Conservation (phyloP, 75 land plant species). For the Cryptomeria japonica region DNA sequence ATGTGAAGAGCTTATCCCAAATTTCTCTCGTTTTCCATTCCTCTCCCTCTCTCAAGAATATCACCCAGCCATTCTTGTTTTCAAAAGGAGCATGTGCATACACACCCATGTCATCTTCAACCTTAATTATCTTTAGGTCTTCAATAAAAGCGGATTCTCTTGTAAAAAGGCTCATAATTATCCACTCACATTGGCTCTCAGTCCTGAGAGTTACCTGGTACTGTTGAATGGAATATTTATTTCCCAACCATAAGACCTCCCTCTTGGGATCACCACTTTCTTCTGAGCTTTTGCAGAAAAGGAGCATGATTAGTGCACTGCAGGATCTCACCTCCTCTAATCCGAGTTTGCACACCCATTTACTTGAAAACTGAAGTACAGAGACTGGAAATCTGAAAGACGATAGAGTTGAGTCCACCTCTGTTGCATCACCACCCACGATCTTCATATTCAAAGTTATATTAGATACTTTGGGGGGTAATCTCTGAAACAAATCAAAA, state of each 20-base stretch:
- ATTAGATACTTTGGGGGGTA: neutral
- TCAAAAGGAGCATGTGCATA: neutral
- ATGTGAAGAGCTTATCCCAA: neutral
- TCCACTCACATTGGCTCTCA: neutral
- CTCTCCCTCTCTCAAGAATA: neutral
- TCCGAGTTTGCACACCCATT: neutral
- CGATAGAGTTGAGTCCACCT: neutral
- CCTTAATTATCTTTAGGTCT: neutral
- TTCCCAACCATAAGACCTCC: too few relatives aligned
- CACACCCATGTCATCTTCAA: neutral
- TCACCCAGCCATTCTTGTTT: neutral
- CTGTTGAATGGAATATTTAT: too few relatives aligned
- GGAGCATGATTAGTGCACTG: too few relatives aligned
- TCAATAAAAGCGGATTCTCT: neutral
- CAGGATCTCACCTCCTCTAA: too few relatives aligned
- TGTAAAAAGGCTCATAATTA: neutral
- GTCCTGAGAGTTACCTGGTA: neutral
- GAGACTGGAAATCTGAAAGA: neutral
- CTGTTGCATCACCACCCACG: neutral
- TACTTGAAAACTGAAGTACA: neutral
- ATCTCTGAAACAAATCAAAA: neutral
- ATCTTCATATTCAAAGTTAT: slow-evolving; percentile 1
- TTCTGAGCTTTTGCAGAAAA: too few relatives aligned
- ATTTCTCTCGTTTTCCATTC: neutral
- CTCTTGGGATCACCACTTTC: too few relatives aligned